Evolutionary conservation across 805 yeast species (phyloP).

Genomic region (Myxozyma monticola): DNA sequence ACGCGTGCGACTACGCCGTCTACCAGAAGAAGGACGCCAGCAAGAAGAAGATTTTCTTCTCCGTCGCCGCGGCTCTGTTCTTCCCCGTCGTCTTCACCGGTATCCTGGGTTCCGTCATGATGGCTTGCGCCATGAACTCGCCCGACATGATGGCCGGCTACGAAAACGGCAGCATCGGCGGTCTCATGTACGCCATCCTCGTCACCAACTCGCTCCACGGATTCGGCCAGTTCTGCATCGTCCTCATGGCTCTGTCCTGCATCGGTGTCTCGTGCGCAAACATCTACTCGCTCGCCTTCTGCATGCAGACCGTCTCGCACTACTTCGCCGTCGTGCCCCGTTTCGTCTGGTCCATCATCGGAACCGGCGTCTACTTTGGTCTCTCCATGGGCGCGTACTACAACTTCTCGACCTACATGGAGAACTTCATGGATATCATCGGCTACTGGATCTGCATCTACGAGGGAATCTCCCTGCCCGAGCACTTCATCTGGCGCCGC

Average conservation of each 20-base stretch:
- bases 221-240: conserved; percentile 88
- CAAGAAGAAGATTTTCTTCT: conserved; percentile 59
- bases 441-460: conserved; percentile 90
- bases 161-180: conserved; percentile 65
- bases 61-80: conserved; percentile 62
- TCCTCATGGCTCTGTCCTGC: conserved; percentile 78
- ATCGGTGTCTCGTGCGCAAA: conserved; percentile 91
- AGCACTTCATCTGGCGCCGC: conserved; percentile 73
- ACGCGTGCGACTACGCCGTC: conserved; percentile 88
- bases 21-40: conserved; percentile 73
- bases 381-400: conserved; percentile 62
- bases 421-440: conserved; percentile 85
- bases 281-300: conserved; percentile 85
- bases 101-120: conserved; percentile 84
- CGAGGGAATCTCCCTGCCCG: conserved; percentile 70
- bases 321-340: conserved; percentile 76
- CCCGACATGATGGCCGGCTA: conserved; percentile 53
- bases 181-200: conserved; percentile 74
- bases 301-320: conserved; percentile 83
- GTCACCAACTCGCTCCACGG: conserved; percentile 81
- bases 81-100: conserved; percentile 70
- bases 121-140: conserved; percentile 59
- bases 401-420: conserved; percentile 69
- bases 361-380: conserved; percentile 75
- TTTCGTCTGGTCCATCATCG: conserved; percentile 74